Percentiles rank a stretch among this genome's conserved stretches.
Conservation (phyloP, 495 filamentous ascomycete species). For the Talaromyces nanjingensis region DNA sequence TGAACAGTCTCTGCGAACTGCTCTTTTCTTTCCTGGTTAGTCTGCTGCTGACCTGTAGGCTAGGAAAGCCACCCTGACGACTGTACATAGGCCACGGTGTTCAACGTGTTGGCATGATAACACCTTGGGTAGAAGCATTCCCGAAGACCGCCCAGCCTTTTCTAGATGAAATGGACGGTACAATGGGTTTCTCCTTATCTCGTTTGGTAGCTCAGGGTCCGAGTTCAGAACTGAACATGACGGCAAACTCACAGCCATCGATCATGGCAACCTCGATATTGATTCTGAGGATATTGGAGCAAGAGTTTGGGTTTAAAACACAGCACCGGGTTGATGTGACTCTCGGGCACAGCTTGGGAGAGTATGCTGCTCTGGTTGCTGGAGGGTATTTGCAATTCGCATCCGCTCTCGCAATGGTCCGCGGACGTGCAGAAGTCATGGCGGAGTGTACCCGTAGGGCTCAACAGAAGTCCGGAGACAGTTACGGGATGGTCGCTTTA, state of each 20-base stretch:
- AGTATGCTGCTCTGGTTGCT: conserved; percentile 86
- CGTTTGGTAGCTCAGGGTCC: conserved; percentile 76
- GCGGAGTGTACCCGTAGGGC: conserved; percentile 63
- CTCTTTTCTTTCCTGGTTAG: conserved; percentile 80
- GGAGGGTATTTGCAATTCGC: conserved; percentile 68
- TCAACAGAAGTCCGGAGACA: conserved; percentile 54
- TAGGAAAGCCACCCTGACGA: background rate
- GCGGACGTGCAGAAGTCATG: conserved; percentile 79
- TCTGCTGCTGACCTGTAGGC: background rate
- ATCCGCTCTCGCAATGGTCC: conserved; percentile 72
- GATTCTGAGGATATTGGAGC: conserved; percentile 82
- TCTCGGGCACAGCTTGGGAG: conserved; percentile 90
- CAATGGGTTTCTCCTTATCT: conserved; percentile 61
- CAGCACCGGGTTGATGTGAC: conserved; percentile 66
- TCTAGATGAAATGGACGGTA: conserved; percentile 75
- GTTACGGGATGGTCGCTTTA: conserved; percentile 88
- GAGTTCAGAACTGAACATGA: conserved; percentile 64
- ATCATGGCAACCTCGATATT: conserved; percentile 92
- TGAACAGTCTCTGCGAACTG: conserved; percentile 48
- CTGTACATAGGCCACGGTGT: conserved; percentile 73
- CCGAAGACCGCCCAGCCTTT: conserved; percentile 64
- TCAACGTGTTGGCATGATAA: conserved; percentile 87
- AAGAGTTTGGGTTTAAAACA: conserved; percentile 71
- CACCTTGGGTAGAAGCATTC: conserved; percentile 76
- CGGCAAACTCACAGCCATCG: conserved; percentile 86